These are phyloP conservation scores for Eremomyces bilateralis DNA, from an alignment of 495 filamentous ascomycete species.

Conservation along the genomic window DNA sequence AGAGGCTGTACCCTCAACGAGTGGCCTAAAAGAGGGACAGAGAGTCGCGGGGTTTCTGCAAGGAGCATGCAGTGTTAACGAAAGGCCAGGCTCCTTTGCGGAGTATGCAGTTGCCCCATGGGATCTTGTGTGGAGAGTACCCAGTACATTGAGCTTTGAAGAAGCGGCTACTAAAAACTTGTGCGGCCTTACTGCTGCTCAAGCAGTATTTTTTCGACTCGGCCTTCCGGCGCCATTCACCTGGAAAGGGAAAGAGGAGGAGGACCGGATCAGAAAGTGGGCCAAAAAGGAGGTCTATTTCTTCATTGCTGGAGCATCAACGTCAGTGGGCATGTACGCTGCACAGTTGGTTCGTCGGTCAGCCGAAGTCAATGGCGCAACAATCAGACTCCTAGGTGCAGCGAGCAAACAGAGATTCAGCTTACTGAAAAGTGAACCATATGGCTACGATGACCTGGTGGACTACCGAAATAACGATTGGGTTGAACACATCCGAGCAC, in stretches of 20 bases:
- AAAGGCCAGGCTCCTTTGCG: slow-evolving; percentile 21
- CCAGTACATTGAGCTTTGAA: slow-evolving; percentile 11
- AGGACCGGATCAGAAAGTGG: neutral
- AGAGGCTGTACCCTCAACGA: slow-evolving; percentile 1
- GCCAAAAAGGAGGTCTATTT: slow-evolving; percentile 5
- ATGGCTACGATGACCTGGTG: slow-evolving; percentile 28
- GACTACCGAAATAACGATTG: slow-evolving; percentile 35
- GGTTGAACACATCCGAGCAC: slow-evolving; percentile 25
- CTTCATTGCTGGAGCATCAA: slow-evolving; percentile 23
- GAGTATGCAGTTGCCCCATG: slow-evolving; percentile 16
- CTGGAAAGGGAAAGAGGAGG: slow-evolving; percentile 4
- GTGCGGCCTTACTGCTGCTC: slow-evolving; percentile 15
- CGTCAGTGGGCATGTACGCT: slow-evolving; percentile 20
- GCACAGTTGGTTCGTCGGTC: too few relatives aligned
- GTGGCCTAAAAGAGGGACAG: slow-evolving; percentile 8
- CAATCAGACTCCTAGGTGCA: slow-evolving; percentile 16
- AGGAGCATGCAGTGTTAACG: slow-evolving; percentile 19
- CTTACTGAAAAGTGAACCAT: slow-evolving; percentile 11
- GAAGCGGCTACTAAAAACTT: slow-evolving; percentile 18
- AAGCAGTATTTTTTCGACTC: slow-evolving; percentile 17
- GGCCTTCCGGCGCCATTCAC: slow-evolving; percentile 16
- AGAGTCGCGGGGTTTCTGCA: slow-evolving; percentile 16
- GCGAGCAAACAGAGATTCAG: slow-evolving; percentile 13
- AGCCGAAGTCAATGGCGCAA: slow-evolving; percentile 9
- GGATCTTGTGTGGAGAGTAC: slow-evolving; percentile 21